Conservation (phyloP, 768 basidiomycete genomes). For the Sporobolomyces roseus region DNA sequence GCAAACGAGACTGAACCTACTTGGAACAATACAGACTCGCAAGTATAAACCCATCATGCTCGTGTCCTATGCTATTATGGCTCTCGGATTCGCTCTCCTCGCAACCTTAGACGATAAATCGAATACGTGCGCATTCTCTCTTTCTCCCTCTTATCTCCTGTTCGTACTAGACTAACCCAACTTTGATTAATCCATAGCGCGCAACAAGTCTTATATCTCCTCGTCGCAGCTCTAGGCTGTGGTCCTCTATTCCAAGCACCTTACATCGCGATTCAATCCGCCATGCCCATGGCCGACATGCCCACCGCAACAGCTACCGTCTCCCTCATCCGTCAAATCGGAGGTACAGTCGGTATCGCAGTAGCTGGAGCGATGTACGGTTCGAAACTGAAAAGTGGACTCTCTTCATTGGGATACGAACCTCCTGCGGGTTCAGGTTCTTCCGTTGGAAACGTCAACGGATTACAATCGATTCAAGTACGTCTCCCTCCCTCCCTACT, state of each 20-base stretch:
- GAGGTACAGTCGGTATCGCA: slow-evolving; percentile 46
- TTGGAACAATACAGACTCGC: neutral
- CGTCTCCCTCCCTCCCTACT: neutral
- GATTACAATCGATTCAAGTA: slow-evolving; percentile 50
- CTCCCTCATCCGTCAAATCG: slow-evolving; percentile 58
- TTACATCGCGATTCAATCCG: slow-evolving; percentile 59
- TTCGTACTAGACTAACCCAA: neutral
- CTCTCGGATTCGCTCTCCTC: slow-evolving; percentile 39
- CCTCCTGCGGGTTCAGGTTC: neutral
- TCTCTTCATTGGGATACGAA: slow-evolving; percentile 39
- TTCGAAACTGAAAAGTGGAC: slow-evolving; percentile 48
- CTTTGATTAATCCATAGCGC: slow-evolving; percentile 14
- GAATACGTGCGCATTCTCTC: slow-evolving; percentile 18
- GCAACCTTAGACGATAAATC: slow-evolving; percentile 40
- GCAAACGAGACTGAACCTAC: no score
- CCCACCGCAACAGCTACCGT: slow-evolving; percentile 71
- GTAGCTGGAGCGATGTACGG: slow-evolving; percentile 45
- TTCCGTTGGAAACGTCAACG: slow-evolving; percentile 52
- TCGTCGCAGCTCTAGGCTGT: slow-evolving; percentile 37
- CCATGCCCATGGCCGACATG: slow-evolving; percentile 84
- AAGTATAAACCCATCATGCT: slow-evolving; percentile 21
- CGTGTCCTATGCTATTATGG: slow-evolving; percentile 5
- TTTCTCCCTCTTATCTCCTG: neutral
- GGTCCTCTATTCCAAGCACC: slow-evolving; percentile 40
- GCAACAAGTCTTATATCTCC: slow-evolving; percentile 33